Evolutionary conservation across 768 basidiomycete species (phyloP), one percentile per base, ranked within the genome.

Genomic region (Lentinula sp.): DNA sequence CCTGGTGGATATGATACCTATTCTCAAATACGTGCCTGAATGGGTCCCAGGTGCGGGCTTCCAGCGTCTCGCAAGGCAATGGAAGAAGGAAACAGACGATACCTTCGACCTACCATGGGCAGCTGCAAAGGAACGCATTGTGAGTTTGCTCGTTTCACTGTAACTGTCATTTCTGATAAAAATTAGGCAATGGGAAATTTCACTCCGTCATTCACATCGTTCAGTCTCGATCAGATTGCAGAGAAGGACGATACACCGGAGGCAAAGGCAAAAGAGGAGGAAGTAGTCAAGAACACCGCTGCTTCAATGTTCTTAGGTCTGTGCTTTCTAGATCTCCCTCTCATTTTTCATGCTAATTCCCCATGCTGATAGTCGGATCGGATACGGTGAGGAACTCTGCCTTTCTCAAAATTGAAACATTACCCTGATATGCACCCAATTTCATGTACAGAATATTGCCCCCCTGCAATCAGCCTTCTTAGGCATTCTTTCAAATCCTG

Each of bases 1-100:
- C 54, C 57, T 68, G 8, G 66, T 69, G 39, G 68, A 70, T 46
- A 37, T 50, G 9, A 57, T 71, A 3, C 68, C 70, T 6, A 52
- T 35, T 23, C 53, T 73, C 31, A 68, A 66, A 59, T 67, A 71
- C 39, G 42, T 73, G 6, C 71, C 71, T 1, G 62, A 60, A 10
- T 73, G 71, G 71, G 54, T 73, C 4, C 71, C 71, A 23, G 70
- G 78, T 1, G 68, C 69, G 1, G 66, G 69, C 1, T 78, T 78
- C 66, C 65, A 72, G 45, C 66, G 64, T 7, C 59, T 67, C 18
- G 75, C 73, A 1, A 45, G 43, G 16, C 10, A 50, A 16, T 71
- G 72, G 64, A 46, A 46, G 2, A 31, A 54, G 35, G 52, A 61
- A 48, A 45, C 63, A 31, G 60, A 37, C 43, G 34, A 32, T 23